phyloP scores from a whole-genome alignment of 768 basidiomycete genomes.

The Hysterangium stoloniferum region DNA sequence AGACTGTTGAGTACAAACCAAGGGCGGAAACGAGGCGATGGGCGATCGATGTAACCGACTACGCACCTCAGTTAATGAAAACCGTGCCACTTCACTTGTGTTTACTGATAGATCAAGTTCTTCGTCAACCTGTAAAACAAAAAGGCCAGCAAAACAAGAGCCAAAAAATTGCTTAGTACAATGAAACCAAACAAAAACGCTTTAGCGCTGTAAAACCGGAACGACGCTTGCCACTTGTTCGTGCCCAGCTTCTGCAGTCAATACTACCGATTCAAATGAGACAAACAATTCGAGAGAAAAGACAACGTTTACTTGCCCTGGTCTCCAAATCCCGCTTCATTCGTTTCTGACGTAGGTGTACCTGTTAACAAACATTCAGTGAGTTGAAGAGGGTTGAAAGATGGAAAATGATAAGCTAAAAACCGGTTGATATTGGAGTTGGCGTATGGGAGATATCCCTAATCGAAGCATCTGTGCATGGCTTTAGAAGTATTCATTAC shows the following conservation, averaged over 20 bases:
- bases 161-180: constrained; percentile 9
- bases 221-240: constrained; percentile 14
- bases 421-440: constrained; percentile 7
- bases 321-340: background rate
- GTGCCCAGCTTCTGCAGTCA: constrained; percentile 7
- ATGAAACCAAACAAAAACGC: constrained; percentile 9
- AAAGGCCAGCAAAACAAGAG: constrained; percentile 13
- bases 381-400: constrained; percentile 1
- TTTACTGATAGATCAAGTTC: background rate
- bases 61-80: constrained; percentile 5
- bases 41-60: background rate
- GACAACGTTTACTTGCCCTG: background rate
- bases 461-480: background rate
- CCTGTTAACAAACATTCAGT: constrained; percentile 2
- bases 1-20: constrained; percentile 5
- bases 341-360: background rate
- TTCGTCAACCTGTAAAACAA: constrained; percentile 3
- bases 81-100: background rate
- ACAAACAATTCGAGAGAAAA: background rate
- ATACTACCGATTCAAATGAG: background rate
- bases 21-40: background rate
- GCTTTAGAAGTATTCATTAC: background rate
- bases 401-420: constrained; percentile 5
- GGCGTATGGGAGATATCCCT: background rate
- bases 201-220: constrained; percentile 12